Evolutionary conservation across 129 eudicot genomes (phyloP).

Genomic region (Calendula officinalis): DNA sequence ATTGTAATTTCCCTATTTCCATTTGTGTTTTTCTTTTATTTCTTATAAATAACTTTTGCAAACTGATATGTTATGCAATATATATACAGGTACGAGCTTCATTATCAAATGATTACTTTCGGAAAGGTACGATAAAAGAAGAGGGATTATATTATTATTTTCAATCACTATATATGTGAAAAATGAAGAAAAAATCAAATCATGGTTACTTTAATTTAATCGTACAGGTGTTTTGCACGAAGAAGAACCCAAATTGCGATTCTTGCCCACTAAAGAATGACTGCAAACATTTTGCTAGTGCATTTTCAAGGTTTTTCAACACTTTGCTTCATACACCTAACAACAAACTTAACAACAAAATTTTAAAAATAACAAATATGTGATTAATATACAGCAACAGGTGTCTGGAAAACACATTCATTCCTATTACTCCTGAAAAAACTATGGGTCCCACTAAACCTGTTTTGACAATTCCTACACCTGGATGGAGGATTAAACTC

Average conservation of each 20-base stretch:
- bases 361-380: too few species aligned
- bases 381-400: neutral
- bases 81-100: slow-evolving; percentile 31
- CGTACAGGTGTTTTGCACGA: slow-evolving; percentile 34
- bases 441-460: neutral
- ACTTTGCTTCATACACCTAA: neutral
- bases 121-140: slow-evolving; percentile 34
- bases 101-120: slow-evolving; percentile 35
- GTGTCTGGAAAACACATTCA: neutral
- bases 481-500: neutral
- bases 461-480: neutral
- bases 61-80: slow-evolving; percentile 11
- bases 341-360: too few species aligned
- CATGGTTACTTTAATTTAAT: neutral
- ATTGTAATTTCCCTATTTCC: slow-evolving; percentile 19
- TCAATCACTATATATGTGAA: neutral
- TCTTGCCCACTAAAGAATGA: slow-evolving; percentile 33
- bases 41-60: neutral
- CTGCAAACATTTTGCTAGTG: slow-evolving; percentile 27
- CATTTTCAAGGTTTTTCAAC: slow-evolving; percentile 21
- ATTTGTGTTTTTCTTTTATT: neutral
- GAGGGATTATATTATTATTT: neutral
- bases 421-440: slow-evolving; percentile 7
- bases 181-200: neutral
- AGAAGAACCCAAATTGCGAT: slow-evolving; percentile 33